A percentile compares a stretch with the other conserved stretches of the same genome.
These are phyloP conservation scores for Penicillium longicatenatum DNA, from an alignment of 495 filamentous ascomycete genomes.

Conservation along the genomic window DNA sequence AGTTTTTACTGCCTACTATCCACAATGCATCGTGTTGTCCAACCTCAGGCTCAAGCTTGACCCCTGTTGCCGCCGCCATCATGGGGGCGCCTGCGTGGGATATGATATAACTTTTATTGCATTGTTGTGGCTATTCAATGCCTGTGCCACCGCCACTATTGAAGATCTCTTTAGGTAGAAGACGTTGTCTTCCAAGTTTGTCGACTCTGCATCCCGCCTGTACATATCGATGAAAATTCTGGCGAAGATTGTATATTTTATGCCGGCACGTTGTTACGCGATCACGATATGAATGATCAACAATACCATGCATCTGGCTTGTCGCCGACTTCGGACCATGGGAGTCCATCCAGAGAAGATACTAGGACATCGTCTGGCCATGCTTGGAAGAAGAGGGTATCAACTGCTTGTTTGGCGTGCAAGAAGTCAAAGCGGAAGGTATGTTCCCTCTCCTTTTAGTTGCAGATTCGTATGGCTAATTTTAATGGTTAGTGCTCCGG, in stretches of 20 bases:
- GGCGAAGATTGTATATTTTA: neutral
- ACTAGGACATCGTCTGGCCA: conserved; percentile 7
- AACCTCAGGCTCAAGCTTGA: neutral
- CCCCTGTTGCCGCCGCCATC: conserved; percentile 1
- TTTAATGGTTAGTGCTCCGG: conserved; percentile 39
- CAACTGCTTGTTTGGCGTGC: conserved; percentile 49
- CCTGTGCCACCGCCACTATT: conserved; percentile 9
- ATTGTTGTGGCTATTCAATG: conserved; percentile 1
- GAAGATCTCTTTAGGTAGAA: conserved; percentile 2
- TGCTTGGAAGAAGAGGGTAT: conserved; percentile 45
- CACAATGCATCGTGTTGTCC: neutral
- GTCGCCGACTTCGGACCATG: conserved; percentile 28
- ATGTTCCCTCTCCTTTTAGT: conserved; percentile 1
- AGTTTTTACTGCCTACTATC: neutral
- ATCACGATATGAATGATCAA: conserved; percentile 25
- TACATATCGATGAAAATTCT: neutral
- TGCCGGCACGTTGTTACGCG: neutral
- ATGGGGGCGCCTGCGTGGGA: neutral
- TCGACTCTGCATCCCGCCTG: neutral
- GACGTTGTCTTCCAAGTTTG: neutral
- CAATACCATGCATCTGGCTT: conserved; percentile 33
- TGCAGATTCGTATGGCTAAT: neutral
- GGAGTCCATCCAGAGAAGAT: conserved; percentile 23
- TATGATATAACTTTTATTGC: conserved; percentile 7
- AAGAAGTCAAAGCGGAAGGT: conserved; percentile 53